These are phyloP conservation scores for Saccharomyces hybrid DNA, from an alignment of 1,139 yeast species.

Conservation along the genomic window DNA sequence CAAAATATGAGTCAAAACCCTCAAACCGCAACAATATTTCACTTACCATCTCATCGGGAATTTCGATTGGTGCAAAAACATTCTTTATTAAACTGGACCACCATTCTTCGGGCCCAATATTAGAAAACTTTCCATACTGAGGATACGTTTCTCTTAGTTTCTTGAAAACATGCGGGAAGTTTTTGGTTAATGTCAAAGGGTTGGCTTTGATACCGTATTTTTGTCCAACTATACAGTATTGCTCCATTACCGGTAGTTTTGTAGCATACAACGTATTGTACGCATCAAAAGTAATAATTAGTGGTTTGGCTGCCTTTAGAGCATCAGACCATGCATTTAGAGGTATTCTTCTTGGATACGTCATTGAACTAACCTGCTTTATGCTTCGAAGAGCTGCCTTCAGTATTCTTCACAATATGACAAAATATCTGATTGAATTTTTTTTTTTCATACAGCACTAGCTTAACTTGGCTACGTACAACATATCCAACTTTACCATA, in stretches of 20 bases:
- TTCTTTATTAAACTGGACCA: conserved; percentile 47
- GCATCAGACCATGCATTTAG: conserved; percentile 9
- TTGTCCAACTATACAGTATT: conserved; percentile 43
- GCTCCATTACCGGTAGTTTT: conserved; percentile 43
- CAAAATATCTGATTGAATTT: neutral
- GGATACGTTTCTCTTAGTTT: conserved; percentile 38
- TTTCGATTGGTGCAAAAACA: conserved; percentile 34
- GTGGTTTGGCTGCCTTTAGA: conserved; percentile 33
- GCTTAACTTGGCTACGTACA: neutral
- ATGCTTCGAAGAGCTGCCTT: neutral
- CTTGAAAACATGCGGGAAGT: conserved; percentile 31
- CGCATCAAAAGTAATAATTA: conserved; percentile 55
- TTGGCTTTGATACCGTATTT: conserved; percentile 39
- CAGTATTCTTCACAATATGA: neutral
- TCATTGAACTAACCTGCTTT: conserved; percentile 6
- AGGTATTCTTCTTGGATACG: conserved; percentile 15
- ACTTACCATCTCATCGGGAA: conserved; percentile 29
- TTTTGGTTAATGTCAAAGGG: conserved; percentile 26
- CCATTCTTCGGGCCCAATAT: conserved; percentile 42
- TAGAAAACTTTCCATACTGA: conserved; percentile 47
- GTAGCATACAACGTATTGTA: conserved; percentile 61
- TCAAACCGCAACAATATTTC: conserved; percentile 43
- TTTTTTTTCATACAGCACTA: neutral
- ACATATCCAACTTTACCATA: neutral
- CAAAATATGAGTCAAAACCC: conserved; percentile 44